These are phyloP conservation scores for Arthrobotrys iridis DNA, from an alignment of 2,329 filamentous ascomycete genomes.

Conservation along the genomic window DNA sequence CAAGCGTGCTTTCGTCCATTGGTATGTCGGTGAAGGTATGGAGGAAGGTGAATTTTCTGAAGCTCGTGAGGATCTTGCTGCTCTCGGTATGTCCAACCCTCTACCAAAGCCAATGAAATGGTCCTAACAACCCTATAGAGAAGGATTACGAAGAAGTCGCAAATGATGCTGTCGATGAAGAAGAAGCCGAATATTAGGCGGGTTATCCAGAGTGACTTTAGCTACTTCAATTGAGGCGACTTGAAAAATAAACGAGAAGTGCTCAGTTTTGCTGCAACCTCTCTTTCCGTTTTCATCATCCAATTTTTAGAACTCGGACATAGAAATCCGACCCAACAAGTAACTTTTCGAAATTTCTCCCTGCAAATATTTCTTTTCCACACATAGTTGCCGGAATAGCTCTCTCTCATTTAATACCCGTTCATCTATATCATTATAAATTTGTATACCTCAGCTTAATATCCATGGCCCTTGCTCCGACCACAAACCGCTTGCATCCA, in stretches of 20 bases:
- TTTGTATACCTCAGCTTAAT: background rate
- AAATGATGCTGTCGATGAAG: slow-evolving; percentile 73
- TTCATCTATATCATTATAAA: background rate
- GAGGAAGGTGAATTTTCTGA: slow-evolving; percentile 91
- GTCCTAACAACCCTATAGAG: slow-evolving; percentile 62
- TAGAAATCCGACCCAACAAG: background rate
- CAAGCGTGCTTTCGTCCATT: slow-evolving; percentile 76
- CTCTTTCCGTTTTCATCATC: background rate
- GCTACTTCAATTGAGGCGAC: background rate
- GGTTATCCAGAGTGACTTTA: background rate
- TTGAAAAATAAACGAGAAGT: background rate
- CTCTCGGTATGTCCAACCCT: slow-evolving; percentile 66
- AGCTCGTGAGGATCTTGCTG: slow-evolving; percentile 84
- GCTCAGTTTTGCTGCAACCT: background rate
- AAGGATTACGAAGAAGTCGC: slow-evolving; percentile 89
- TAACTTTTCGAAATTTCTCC: slow-evolving; percentile 2
- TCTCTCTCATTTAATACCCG: background rate
- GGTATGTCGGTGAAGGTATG: slow-evolving; percentile 88
- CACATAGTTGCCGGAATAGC: background rate
- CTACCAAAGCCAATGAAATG: background rate
- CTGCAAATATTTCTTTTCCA: slow-evolving; percentile 11
- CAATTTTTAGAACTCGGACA: background rate
- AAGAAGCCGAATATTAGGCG: slow-evolving; percentile 63
- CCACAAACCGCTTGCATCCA: background rate
- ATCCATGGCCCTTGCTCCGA: background rate